Evolutionary conservation across 2,329 filamentous ascomycete genomes (phyloP).

Genomic region (Thermothelomyces thermophilus): DNA sequence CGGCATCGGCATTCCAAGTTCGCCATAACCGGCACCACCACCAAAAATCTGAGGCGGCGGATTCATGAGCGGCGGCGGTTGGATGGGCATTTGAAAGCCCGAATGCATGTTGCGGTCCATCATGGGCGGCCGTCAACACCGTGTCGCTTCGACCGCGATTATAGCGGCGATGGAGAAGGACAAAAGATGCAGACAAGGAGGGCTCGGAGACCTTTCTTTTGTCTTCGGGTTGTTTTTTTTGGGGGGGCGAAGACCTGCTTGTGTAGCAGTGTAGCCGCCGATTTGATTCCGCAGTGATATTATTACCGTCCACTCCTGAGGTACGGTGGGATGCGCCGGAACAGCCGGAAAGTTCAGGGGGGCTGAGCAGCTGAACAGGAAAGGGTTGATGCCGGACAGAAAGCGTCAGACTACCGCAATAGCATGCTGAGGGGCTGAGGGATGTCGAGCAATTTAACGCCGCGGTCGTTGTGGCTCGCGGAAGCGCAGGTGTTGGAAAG

Average conservation of each 20-base stretch:
- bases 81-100: constrained; percentile 54
- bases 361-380: constrained; percentile 14
- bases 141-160: background rate
- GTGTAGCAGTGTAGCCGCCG: constrained; percentile 14
- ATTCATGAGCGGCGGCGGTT: constrained; percentile 53
- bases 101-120: constrained; percentile 47
- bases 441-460: background rate
- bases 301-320: constrained; percentile 19
- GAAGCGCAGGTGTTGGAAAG: background rate
- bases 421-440: constrained; percentile 3
- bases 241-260: background rate
- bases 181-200: background rate
- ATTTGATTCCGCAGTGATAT: constrained; percentile 15
- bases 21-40: constrained; percentile 50
- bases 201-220: too few relatives aligned
- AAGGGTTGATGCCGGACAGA: background rate
- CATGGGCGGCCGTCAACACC: constrained; percentile 13
- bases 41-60: constrained; percentile 66
- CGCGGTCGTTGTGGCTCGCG: constrained; percentile 3
- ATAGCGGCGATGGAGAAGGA: background rate
- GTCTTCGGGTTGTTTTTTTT: background rate
- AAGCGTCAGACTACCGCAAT: constrained; percentile 5
- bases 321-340: constrained; percentile 13
- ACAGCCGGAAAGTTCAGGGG: constrained; percentile 12
- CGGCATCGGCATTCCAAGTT: constrained; percentile 53